Percentiles rank a stretch among this genome's conserved stretches.
These are phyloP conservation scores for Sporisorium iseilematis-ciliati DNA, from an alignment of 1,284 basidiomycete species.

Conservation along the genomic window DNA sequence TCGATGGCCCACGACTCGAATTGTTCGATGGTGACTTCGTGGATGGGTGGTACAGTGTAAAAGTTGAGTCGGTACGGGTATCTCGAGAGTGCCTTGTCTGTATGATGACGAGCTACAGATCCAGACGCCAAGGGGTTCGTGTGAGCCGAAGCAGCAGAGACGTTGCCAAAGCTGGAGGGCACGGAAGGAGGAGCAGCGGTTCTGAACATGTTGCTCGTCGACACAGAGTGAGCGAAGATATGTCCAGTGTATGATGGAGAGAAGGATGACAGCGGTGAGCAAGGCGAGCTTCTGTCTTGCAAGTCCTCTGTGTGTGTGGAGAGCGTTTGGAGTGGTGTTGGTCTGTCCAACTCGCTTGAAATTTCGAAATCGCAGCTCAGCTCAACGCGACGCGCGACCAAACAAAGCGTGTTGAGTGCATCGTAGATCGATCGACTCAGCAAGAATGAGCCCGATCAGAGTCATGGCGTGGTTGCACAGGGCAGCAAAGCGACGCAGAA, in stretches of 20 bases:
- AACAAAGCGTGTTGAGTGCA: constrained; percentile 22
- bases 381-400: constrained; percentile 39
- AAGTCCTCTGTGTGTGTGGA: too few species aligned
- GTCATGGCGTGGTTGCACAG: constrained; percentile 7
- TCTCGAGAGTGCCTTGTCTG: constrained; percentile 30
- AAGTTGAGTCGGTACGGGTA: constrained; percentile 68
- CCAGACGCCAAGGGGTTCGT: constrained; percentile 31
- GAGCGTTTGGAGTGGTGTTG: constrained; percentile 21
- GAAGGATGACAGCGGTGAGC: neutral
- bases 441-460: constrained; percentile 14
- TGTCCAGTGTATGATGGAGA: neutral
- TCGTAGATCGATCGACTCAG: constrained; percentile 6
- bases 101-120: constrained; percentile 46
- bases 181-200: constrained; percentile 42
- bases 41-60: constrained; percentile 86
- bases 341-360: constrained; percentile 19
- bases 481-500: constrained; percentile 6
- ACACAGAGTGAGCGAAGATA: too few species aligned
- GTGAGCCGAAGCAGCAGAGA: constrained; percentile 16
- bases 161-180: constrained; percentile 40
- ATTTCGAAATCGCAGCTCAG: constrained; percentile 25
- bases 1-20: constrained; percentile 94
- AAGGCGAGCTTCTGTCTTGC: too few species aligned
- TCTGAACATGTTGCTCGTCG: constrained; percentile 31
- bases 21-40: constrained; percentile 94